Percentiles rank a stretch among this genome's conserved stretches.
Conservation (phyloP, 176 grass and related monocot species). For the Avena sativa region DNA sequence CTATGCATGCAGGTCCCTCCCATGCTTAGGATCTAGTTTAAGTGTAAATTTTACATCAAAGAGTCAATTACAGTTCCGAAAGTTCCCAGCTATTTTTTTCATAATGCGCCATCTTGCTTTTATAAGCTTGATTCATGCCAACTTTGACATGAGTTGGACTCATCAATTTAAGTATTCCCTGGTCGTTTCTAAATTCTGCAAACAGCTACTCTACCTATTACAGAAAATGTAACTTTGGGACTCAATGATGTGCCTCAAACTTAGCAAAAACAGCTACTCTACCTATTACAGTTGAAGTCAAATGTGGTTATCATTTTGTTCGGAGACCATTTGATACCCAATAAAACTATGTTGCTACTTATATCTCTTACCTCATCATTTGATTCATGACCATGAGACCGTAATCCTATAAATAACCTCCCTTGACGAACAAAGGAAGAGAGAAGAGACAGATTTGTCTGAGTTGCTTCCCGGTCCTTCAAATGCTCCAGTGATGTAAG, state of each 20-base stretch:
- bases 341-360: slow-evolving; percentile 28
- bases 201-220: slow-evolving; percentile 25
- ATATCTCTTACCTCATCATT: slow-evolving; percentile 74
- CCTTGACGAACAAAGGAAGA: slow-evolving; percentile 91
- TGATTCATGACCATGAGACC: slow-evolving; percentile 64
- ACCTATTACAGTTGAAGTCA: neutral
- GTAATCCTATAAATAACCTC: slow-evolving; percentile 77
- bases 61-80: slow-evolving; percentile 15
- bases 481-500: slow-evolving; percentile 83
- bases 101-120: neutral
- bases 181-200: neutral
- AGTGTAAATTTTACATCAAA: neutral
- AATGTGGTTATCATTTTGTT: slow-evolving; percentile 8
- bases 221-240: slow-evolving; percentile 6
- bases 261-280: slow-evolving; percentile 24
- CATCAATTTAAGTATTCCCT: slow-evolving; percentile 8
- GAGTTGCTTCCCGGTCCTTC: slow-evolving; percentile 93
- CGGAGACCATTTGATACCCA: slow-evolving; percentile 13
- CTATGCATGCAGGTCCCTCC: slow-evolving; percentile 28
- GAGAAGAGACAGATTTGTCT: slow-evolving; percentile 97
- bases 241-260: slow-evolving; percentile 4
- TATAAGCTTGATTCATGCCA: neutral
- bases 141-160: slow-evolving; percentile 12
- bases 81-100: neutral
- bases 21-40: neutral